These are phyloP conservation scores for Westerdykella aurantiaca DNA, from an alignment of 2,329 filamentous ascomycete genomes.

Conservation along the genomic window DNA sequence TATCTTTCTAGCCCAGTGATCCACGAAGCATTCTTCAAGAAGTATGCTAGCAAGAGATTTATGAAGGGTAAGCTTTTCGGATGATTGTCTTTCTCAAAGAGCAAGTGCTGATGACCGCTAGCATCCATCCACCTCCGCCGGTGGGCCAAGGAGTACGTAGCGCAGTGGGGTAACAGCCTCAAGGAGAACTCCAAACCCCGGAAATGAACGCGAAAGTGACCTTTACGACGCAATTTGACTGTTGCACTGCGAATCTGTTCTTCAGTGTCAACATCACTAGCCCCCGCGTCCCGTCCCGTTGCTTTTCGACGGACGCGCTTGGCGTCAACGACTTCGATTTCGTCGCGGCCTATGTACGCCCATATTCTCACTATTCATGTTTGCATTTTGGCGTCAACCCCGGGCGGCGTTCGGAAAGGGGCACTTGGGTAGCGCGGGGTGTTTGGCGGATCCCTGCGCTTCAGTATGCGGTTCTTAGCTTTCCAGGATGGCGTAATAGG, in stretches of 20 bases:
- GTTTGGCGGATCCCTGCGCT: conserved; percentile 13
- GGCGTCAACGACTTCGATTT: too few species aligned
- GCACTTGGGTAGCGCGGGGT: conserved; percentile 21
- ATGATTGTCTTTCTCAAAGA: conserved; percentile 12
- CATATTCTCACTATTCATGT: conserved; percentile 20
- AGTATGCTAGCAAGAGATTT: conserved; percentile 99
- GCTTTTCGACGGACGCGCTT: too few species aligned
- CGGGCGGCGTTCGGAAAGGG: conserved; percentile 33
- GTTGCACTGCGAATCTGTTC: too few species aligned
- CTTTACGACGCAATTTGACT: too few species aligned
- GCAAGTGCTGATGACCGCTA: conserved; percentile 37
- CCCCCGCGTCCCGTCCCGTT: too few species aligned
- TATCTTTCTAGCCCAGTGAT: conserved; percentile 85
- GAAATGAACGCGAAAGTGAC: conserved; percentile 6
- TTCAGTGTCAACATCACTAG: too few species aligned
- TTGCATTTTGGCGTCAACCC: conserved; percentile 30
- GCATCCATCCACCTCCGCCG: conserved; percentile 85
- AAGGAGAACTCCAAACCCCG: conserved; percentile 22
- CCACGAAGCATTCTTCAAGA: conserved; percentile 99
- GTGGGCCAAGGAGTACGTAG: conserved; percentile 76
- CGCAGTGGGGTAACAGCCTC: conserved; percentile 27
- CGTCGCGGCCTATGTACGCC: too few species aligned
- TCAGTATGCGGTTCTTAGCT: conserved; percentile 17
- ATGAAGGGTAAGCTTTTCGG: conserved; percentile 69
- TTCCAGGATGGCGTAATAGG: conserved; percentile 17